phyloP scores from a whole-genome alignment of 768 basidiomycete species.

The Pulveroboletus sp. region DNA sequence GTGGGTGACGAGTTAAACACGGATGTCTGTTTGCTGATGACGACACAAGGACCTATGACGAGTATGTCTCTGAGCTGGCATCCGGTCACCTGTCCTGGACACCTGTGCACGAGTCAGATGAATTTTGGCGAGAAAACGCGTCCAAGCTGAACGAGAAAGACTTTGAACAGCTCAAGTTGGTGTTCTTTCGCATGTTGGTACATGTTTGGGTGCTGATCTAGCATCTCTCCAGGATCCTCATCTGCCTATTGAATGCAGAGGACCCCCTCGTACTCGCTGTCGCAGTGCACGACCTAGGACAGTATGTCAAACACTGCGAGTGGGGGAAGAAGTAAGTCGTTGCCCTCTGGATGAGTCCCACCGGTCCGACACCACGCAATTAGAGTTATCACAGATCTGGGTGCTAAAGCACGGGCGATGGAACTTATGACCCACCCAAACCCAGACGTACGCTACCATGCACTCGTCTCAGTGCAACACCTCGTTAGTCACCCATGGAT shows the following conservation, averaged over 20 bases:
- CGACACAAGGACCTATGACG: constrained; percentile 79
- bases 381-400: constrained; percentile 77
- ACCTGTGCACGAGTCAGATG: constrained; percentile 92
- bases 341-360: background rate
- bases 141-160: constrained; percentile 80
- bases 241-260: constrained; percentile 60
- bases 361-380: background rate
- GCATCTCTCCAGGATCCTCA: constrained; percentile 52
- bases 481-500: constrained; percentile 90
- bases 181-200: background rate
- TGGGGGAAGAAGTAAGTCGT: constrained; percentile 80
- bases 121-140: constrained; percentile 98
- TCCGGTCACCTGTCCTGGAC: constrained; percentile 94
- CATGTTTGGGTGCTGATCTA: background rate
- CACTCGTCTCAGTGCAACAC: constrained; percentile 83
- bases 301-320: constrained; percentile 90
- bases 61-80: constrained; percentile 85
- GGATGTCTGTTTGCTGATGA: constrained; percentile 1
- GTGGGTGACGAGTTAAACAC: constrained; percentile 40
- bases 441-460: constrained; percentile 88
- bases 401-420: constrained; percentile 84
- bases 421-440: constrained; percentile 89
- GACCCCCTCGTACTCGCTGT: constrained; percentile 85
- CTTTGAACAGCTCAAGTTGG: constrained; percentile 78
- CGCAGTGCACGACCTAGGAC: constrained; percentile 88